Evolutionary conservation across 176 grass and related monocot species (phyloP), one percentile per base, ranked within the genome.

Genomic region (Musa beccarii): DNA sequence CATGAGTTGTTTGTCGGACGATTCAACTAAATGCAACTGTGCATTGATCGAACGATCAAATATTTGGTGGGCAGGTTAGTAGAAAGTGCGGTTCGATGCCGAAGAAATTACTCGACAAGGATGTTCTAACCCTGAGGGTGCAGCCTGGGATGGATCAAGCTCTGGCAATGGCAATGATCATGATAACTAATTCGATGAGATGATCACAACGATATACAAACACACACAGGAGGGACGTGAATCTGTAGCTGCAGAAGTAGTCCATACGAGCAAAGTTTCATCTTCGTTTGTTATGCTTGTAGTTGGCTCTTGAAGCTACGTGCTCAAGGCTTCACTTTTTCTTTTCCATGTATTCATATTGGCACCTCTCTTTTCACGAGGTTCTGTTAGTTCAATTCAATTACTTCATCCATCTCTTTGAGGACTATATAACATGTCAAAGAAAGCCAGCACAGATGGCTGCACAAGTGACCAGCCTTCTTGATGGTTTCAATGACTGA

Each of bases 91-190:
- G 83, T 3, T 13, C 78, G 72, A 22, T 24, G 26, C 62, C 84
- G 17, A 79, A 79, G 49, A 80, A 74, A 21, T 64, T 91, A 82
- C 85, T 91, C 14, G 85, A 83, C 55, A 87, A 91, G 79, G 85
- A 91, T 73, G 89, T 88, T 22, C 13, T 83, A 24, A 78, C 89
- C 1, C 24, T 91, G 34, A 85, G 49, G 17, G 73, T 88, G 51
- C 85, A 85, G 51, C 85, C 89, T 0, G 80, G 69, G 55, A 88
- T 91, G 83, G 85, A 88, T 82, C 85, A 85, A 80, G 89, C 85
- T 63, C 55, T 88, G 59, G 83, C 83, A 43, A 91, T 91, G 85
- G 85, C 83, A 54, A 83, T 88, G 76, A 73, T 91, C 54, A 88
- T 91, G 85, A 88, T 91, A 71, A 75, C 83, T 51, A 83, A 87